These are phyloP conservation scores for Myriangium duriaei DNA, from an alignment of 2,329 filamentous ascomycete species.

Conservation along the genomic window DNA sequence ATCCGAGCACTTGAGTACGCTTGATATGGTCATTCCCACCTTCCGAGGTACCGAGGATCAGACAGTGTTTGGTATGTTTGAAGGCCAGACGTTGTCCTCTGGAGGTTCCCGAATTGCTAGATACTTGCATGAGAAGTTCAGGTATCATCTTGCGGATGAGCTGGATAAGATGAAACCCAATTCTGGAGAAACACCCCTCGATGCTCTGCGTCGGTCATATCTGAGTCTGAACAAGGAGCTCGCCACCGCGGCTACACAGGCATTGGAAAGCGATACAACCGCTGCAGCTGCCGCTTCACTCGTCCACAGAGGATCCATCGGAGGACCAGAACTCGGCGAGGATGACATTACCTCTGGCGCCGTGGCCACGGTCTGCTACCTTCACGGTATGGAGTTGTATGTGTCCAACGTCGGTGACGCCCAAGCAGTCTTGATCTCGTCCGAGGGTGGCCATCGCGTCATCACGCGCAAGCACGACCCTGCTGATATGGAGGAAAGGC, in stretches of 20 bases:
- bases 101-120: slow-evolving; percentile 94
- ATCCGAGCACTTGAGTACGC: slow-evolving; percentile 87
- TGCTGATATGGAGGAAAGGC: slow-evolving; percentile 68
- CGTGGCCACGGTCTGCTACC: slow-evolving; percentile 81
- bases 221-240: slow-evolving; percentile 87
- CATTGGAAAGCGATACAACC: slow-evolving; percentile 54
- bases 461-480: slow-evolving; percentile 90
- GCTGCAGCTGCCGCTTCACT: slow-evolving; percentile 20
- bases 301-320: slow-evolving; percentile 57
- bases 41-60: slow-evolving; percentile 85
- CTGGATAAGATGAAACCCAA: slow-evolving; percentile 57
- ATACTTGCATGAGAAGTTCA: slow-evolving; percentile 92
- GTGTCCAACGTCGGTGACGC: slow-evolving; percentile 93
- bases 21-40: slow-evolving; percentile 87
- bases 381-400: slow-evolving; percentile 81
- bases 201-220: slow-evolving; percentile 79
- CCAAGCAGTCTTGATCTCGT: slow-evolving; percentile 88
- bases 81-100: slow-evolving; percentile 77
- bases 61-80: slow-evolving; percentile 86
- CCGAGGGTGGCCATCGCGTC: slow-evolving; percentile 69
- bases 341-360: slow-evolving; percentile 85
- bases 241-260: slow-evolving; percentile 69
- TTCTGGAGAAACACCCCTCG: slow-evolving; percentile 56
- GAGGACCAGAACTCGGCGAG: slow-evolving; percentile 67
- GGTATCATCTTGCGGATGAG: slow-evolving; percentile 69